Conservation (phyloP, 2,329 filamentous ascomycete species). For the Penicillium sp. region DNA sequence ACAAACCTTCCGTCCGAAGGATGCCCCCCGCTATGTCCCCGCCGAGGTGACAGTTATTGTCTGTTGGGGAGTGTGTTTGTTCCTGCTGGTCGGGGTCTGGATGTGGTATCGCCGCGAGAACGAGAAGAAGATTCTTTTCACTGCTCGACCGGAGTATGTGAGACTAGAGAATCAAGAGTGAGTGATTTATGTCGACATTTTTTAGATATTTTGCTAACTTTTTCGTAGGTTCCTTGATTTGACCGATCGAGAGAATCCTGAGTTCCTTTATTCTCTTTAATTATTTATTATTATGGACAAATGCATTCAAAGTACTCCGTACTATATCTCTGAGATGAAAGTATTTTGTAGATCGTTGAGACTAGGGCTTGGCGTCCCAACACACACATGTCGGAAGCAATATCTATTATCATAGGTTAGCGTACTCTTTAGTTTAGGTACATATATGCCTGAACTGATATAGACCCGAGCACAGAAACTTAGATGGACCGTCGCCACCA, state of each 20-base stretch:
- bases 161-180: conserved; percentile 66
- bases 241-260: conserved; percentile 64
- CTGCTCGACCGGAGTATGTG: conserved; percentile 56
- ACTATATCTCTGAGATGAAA: too few relatives aligned
- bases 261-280: conserved; percentile 58
- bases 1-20: conserved; percentile 56
- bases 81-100: conserved; percentile 61
- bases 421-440: too few relatives aligned
- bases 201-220: not conserved
- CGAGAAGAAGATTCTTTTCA: conserved; percentile 53
- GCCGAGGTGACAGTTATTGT: conserved; percentile 64
- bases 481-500: too few relatives aligned
- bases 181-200: conserved; percentile 5
- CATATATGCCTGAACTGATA: too few relatives aligned
- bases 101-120: conserved; percentile 62
- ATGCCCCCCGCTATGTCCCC: conserved; percentile 60
- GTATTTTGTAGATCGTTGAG: conserved; percentile 2
- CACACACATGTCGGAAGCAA: not conserved
- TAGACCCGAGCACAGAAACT: too few relatives aligned
- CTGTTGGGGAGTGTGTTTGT: conserved; percentile 54
- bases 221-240: conserved; percentile 54
- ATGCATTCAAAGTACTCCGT: not conserved
- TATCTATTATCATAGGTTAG: not conserved
- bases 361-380: conserved; percentile 1
- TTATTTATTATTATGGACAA: too few relatives aligned